Percentiles rank a stretch among this genome's conserved stretches.
These are phyloP conservation scores for Diutina mesorugosa DNA, from an alignment of 1,139 yeast genomes.

Conservation along the genomic window DNA sequence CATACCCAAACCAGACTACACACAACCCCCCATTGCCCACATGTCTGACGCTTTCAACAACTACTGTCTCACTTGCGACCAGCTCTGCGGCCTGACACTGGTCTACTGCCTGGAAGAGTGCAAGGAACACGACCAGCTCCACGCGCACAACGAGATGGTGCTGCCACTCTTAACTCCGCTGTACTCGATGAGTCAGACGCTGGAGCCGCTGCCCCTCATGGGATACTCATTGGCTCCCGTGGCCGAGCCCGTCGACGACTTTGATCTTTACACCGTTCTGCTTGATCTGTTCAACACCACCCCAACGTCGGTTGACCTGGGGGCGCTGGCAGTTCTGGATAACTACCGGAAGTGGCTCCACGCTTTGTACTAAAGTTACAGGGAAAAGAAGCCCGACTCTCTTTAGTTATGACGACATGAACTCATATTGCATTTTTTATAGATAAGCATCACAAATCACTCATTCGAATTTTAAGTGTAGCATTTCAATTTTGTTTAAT, in stretches of 20 bases:
- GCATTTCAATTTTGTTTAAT: neutral
- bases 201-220: neutral
- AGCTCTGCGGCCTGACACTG: neutral
- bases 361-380: neutral
- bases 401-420: constrained; percentile 1
- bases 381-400: neutral
- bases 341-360: constrained; percentile 1
- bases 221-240: neutral
- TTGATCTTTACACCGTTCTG: neutral
- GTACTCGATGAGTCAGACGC: neutral
- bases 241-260: neutral
- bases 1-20: neutral
- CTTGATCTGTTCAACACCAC: neutral
- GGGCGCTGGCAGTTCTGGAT: constrained; percentile 2
- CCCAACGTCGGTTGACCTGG: neutral
- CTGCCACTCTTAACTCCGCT: neutral
- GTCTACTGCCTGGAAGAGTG: constrained; percentile 2
- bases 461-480: neutral
- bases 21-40: neutral
- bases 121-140: neutral
- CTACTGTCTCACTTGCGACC: constrained; percentile 1
- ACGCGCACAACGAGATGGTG: neutral
- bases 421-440: neutral
- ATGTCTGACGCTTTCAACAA: constrained; percentile 2
- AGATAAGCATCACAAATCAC: neutral